Conservation (phyloP, 371 early-diverging fungal species). For the Dichotomocladium elegans region DNA sequence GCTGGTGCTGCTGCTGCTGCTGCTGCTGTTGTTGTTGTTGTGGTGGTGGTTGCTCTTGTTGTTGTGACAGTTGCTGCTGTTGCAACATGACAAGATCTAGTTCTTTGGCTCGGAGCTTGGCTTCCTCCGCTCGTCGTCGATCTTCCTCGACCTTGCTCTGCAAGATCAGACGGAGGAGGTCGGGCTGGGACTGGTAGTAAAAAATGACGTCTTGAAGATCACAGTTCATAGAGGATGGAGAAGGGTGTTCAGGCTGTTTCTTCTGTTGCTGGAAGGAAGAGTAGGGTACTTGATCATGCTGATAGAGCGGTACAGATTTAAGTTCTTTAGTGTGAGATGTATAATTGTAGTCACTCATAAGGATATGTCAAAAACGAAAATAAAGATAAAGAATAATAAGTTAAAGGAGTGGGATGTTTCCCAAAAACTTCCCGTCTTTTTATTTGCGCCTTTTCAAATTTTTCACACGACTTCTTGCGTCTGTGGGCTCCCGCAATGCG, state of each 20-base stretch:
- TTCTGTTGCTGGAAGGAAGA: slow-evolving; percentile 1
- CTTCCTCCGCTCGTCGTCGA: slow-evolving; percentile 38
- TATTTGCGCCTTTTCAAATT: not conserved
- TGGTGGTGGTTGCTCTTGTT: not conserved
- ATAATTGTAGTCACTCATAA: slow-evolving; percentile 5
- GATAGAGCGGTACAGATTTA: slow-evolving; percentile 32
- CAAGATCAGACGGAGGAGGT: slow-evolving; percentile 47
- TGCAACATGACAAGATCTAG: slow-evolving; percentile 30
- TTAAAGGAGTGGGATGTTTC: not conserved
- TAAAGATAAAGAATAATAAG: slow-evolving; percentile 1
- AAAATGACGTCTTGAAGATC: slow-evolving; percentile 51
- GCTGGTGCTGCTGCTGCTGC: too few species aligned
- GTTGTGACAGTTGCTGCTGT: slow-evolving; percentile 18
- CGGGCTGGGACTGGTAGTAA: slow-evolving; percentile 45
- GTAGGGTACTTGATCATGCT: slow-evolving; percentile 41
- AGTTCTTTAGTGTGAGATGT: not conserved
- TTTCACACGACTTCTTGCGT: not conserved
- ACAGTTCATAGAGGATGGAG: slow-evolving; percentile 9
- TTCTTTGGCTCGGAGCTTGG: slow-evolving; percentile 40
- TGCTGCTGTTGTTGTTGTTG: too few species aligned
- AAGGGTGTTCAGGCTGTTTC: not conserved
- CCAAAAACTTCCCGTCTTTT: slow-evolving; percentile 7
- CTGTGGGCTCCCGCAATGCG: not conserved
- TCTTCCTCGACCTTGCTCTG: slow-evolving; percentile 53
- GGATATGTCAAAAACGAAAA: slow-evolving; percentile 2